phyloP scores from a whole-genome alignment of 208 protist genomes.

The Leptomonas pyrrhocoris region DNA sequence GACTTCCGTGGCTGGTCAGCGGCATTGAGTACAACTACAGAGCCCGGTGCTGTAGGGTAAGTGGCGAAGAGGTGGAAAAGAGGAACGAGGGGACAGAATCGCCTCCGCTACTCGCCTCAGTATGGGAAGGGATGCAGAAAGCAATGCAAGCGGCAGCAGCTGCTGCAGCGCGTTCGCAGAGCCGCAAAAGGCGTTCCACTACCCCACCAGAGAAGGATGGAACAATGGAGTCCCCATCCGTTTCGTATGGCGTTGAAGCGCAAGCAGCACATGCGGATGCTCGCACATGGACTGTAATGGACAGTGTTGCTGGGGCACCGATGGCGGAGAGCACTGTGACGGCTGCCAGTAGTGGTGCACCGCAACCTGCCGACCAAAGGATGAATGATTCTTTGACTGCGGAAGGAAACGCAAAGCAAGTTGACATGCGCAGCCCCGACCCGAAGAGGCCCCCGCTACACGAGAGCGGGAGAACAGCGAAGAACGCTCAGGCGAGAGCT shows the following conservation, averaged over 20 bases:
- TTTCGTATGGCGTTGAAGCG: background rate
- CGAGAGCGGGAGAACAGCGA: background rate
- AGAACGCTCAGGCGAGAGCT: background rate
- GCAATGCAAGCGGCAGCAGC: background rate
- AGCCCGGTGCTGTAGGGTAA: background rate
- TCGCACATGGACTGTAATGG: background rate
- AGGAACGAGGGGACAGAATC: background rate
- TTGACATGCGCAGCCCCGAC: background rate
- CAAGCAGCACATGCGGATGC: background rate
- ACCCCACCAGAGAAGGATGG: background rate
- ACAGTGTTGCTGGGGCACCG: background rate
- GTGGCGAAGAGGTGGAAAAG: background rate
- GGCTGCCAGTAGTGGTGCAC: too few species aligned
- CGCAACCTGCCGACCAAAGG: too few species aligned
- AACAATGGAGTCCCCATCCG: background rate
- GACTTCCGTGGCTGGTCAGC: slow-evolving; percentile 40
- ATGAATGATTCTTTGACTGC: background rate
- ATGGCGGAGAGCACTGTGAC: too few species aligned
- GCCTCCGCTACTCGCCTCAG: slow-evolving; percentile 1
- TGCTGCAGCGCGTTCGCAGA: background rate
- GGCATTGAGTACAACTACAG: slow-evolving; percentile 35
- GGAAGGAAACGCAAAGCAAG: slow-evolving; percentile 4
- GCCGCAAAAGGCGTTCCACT: background rate
- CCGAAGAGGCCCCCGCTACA: background rate
- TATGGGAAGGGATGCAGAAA: background rate